These are phyloP conservation scores for Melaleuca alternifolia DNA, from an alignment of 345 rosid species.

Conservation along the genomic window DNA sequence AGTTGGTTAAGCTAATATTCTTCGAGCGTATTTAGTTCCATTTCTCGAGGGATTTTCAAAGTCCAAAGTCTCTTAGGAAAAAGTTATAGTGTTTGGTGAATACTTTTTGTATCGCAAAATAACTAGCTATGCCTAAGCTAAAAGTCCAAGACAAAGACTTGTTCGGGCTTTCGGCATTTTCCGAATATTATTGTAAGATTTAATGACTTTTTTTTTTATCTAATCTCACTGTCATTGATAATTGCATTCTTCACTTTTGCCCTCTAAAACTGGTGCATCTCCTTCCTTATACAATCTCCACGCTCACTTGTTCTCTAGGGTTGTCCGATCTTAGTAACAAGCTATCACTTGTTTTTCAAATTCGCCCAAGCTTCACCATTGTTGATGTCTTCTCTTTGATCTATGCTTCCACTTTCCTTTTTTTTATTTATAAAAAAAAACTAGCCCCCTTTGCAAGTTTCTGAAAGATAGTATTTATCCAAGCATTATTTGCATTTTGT, in stretches of 20 bases:
- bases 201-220: not conserved
- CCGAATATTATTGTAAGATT: not conserved
- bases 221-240: not conserved
- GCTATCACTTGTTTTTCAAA: accelerated
- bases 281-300: accelerated
- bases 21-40: accelerated
- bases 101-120: no score
- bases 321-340: accelerated
- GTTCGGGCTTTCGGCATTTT: no score
- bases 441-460: not conserved
- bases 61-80: not conserved
- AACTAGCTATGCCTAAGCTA: no score
- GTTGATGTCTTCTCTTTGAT: not conserved
- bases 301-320: not conserved
- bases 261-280: not conserved
- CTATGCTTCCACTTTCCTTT: not conserved
- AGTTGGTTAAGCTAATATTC: not conserved
- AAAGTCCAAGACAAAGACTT: no score
- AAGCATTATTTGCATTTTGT: not conserved
- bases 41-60: not conserved
- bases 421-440: not conserved
- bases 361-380: accelerated
- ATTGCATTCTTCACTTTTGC: not conserved
- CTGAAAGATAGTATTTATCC: not conserved
- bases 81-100: not conserved